Percentiles rank a stretch among this genome's conserved stretches.
phyloP scores from a whole-genome alignment of 1,139 yeast species.

The Torulaspora pretoriensis region DNA sequence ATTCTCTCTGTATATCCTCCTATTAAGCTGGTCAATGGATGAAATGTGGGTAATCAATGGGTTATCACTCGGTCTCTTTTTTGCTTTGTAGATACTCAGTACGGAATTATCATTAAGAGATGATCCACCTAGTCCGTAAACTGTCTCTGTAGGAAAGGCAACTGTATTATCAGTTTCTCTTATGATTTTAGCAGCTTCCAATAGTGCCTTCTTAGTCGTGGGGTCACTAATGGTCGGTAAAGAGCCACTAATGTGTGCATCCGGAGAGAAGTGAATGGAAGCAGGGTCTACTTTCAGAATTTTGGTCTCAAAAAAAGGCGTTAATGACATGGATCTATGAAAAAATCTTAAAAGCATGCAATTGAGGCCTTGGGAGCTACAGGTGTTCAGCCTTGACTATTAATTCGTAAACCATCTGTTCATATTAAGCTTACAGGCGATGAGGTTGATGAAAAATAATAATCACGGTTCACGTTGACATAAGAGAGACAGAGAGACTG shows the following conservation, averaged over 20 bases:
- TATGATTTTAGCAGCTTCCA: constrained; percentile 56
- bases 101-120: constrained; percentile 74
- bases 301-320: constrained; percentile 36
- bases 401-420: not conserved
- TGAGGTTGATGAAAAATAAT: constrained; percentile 7
- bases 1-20: constrained; percentile 42
- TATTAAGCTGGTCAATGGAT: constrained; percentile 63
- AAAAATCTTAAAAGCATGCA: constrained; percentile 7
- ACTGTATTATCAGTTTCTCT: constrained; percentile 55
- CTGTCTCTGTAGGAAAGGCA: constrained; percentile 96
- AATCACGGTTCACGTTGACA: constrained; percentile 3
- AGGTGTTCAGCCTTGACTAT: not conserved
- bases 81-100: constrained; percentile 71
- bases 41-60: constrained; percentile 90
- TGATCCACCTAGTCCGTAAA: constrained; percentile 91
- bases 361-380: not conserved
- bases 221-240: constrained; percentile 48
- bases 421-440: not conserved
- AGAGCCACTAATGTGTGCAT: constrained; percentile 35
- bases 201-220: constrained; percentile 47
- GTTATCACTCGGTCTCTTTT: constrained; percentile 91
- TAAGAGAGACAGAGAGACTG: not conserved
- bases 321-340: constrained; percentile 3
- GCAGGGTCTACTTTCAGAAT: constrained; percentile 45
- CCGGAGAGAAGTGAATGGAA: constrained; percentile 40